Evolutionary conservation across 164 flowering plant species (phyloP), one percentile per base, ranked within the genome.

Genomic region (Vitis riparia): DNA sequence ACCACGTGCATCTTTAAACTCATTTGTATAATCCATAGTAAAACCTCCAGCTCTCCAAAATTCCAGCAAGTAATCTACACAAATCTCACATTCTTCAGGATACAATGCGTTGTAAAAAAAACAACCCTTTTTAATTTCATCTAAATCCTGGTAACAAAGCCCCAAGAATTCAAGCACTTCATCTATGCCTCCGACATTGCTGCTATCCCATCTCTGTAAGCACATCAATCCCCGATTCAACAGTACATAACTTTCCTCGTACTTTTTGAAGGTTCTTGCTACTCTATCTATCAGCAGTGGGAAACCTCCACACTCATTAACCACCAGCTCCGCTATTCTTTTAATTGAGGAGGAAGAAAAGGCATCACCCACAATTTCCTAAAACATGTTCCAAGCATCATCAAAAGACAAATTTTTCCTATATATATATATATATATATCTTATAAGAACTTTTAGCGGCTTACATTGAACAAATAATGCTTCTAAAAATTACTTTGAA

Each of bases 381-480:
- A 51, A 57, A 80, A 77, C 56, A 80, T 48, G 8, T 64, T 50
- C 78, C 83, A 70, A 9, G 80, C 76, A 27, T 75, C 83, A 14
- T 37, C 23, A 15, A 49, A 15, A 8, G 66, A 68, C 9, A 77
- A 29, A 15, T 16, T 37, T 9, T 72, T 48, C 57, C 17, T 17
- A 17, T 17, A 17, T 17, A 17, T 17, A 17, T 17, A 0, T 17
- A 0, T 17, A 17, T 17, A 17, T 17, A 17, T 17, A 17, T 17
- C 17, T 17, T 17, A 17, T 17, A 17, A 17, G 17, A 17, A 77
- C 71, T 3, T 60, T 49, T 2, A 51, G 51, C 19, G 59, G 47
- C 70, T 69, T 17, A 19, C 23, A 23, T 23, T 23, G 23, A 19
- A 1, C 23, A 19, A 1, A 19, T 19, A 19, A 19, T 19, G 1